phyloP scores from a whole-genome alignment of 495 filamentous ascomycete genomes.

The Penicillium chermesinum region DNA sequence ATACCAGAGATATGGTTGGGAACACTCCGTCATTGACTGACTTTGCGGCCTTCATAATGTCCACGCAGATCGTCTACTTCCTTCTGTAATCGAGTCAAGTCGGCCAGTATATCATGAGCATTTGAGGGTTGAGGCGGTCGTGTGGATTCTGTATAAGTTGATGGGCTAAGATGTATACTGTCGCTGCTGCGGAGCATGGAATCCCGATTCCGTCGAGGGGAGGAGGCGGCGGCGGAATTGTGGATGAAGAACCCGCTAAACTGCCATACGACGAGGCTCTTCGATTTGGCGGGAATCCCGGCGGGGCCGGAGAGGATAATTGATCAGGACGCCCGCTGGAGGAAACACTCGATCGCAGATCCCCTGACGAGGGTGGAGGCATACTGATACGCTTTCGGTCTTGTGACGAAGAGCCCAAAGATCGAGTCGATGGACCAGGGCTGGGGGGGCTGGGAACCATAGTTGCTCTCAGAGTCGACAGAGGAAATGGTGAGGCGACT shows the following conservation, averaged over 20 bases:
- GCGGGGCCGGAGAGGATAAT: conserved; percentile 4
- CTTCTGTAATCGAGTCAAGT: conserved; percentile 60
- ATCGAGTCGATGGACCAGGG: conserved; percentile 20
- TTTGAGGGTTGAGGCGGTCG: conserved; percentile 29
- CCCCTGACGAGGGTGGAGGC: conserved; percentile 18
- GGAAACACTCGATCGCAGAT: conserved; percentile 2
- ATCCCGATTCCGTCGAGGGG: conserved; percentile 55
- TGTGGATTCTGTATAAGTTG: conserved; percentile 16
- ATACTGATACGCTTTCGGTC: conserved; percentile 23
- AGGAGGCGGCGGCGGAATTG: conserved; percentile 50
- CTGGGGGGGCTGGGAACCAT: conserved; percentile 32
- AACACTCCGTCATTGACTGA: conserved; percentile 13
- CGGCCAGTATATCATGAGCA: conserved; percentile 58
- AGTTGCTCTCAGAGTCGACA: conserved; percentile 18
- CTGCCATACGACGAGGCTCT: conserved; percentile 22
- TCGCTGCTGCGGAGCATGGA: conserved; percentile 48
- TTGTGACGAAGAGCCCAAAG: conserved; percentile 8
- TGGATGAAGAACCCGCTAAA: conserved; percentile 25
- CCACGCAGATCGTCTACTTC: conserved; percentile 68
- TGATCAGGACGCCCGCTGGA: conserved; percentile 7
- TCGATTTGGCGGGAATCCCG: conserved; percentile 10
- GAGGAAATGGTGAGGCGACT: conserved; percentile 29
- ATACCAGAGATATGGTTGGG: background rate
- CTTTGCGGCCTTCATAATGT: conserved; percentile 41
- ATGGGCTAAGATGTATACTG: conserved; percentile 17